phyloP scores from a whole-genome alignment of 805 yeast species.

The Blastobotrys americana region DNA sequence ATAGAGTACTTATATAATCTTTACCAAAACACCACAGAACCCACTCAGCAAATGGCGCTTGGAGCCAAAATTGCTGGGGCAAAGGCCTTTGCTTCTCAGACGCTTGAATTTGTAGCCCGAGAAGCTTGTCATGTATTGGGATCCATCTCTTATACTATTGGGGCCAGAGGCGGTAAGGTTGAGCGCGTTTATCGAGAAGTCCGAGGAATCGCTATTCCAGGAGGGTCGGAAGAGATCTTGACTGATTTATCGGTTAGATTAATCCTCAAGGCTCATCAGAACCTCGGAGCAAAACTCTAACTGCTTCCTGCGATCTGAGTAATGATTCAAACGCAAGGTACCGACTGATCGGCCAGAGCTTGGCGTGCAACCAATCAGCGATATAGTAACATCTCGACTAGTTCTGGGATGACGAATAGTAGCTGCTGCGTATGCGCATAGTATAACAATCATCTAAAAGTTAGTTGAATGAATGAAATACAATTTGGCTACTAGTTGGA shows the following conservation, averaged over 20 bases:
- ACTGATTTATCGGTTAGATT: slow-evolving; percentile 18
- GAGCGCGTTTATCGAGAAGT: slow-evolving; percentile 34
- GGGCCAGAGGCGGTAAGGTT: slow-evolving; percentile 34
- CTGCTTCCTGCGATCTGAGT: too few species aligned
- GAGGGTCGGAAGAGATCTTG: slow-evolving; percentile 35
- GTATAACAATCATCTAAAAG: too few species aligned
- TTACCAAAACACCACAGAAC: slow-evolving; percentile 20
- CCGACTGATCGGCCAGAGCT: too few species aligned
- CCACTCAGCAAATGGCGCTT: slow-evolving; percentile 24
- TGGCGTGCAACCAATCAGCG: too few species aligned
- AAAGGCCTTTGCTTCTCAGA: slow-evolving; percentile 31
- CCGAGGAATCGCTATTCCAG: slow-evolving; percentile 33
- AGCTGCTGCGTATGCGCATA: too few species aligned
- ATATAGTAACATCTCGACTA: too few species aligned
- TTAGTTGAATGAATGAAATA: too few species aligned
- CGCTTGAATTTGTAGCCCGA: slow-evolving; percentile 32
- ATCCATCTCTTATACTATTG: slow-evolving; percentile 31
- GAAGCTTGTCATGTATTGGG: slow-evolving; percentile 35
- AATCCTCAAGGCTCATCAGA: not conserved
- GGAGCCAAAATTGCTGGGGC: slow-evolving; percentile 34
- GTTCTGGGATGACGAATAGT: too few species aligned
- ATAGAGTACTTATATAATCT: slow-evolving; percentile 27
- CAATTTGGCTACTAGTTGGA: too few species aligned
- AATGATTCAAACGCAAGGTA: too few species aligned
- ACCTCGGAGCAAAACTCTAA: not conserved